phyloP scores from a whole-genome alignment of 2,329 filamentous ascomycete genomes.

The Alternaria brassicicola region DNA sequence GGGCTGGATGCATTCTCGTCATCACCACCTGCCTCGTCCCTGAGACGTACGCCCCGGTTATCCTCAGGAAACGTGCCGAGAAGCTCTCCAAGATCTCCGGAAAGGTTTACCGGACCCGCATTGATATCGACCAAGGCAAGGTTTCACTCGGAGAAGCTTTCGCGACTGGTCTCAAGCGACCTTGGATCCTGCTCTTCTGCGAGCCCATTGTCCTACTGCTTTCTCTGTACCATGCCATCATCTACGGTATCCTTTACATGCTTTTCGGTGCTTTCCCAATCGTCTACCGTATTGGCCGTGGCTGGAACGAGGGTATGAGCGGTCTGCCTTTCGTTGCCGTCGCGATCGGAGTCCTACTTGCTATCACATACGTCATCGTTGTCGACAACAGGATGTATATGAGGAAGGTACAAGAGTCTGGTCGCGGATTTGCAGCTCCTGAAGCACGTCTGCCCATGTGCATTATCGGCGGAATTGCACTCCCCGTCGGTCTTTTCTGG shows the following conservation, averaged over 20 bases:
- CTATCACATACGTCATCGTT: slow-evolving; percentile 59
- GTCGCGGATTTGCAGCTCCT: slow-evolving; percentile 65
- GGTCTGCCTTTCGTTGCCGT: slow-evolving; percentile 68
- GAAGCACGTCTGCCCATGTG: slow-evolving; percentile 69
- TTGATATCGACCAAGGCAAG: slow-evolving; percentile 52
- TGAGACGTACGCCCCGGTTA: slow-evolving; percentile 64
- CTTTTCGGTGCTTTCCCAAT: slow-evolving; percentile 60
- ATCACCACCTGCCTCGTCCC: slow-evolving; percentile 53
- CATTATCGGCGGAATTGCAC: slow-evolving; percentile 65
- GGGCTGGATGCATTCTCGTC: slow-evolving; percentile 45
- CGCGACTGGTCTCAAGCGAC: slow-evolving; percentile 64
- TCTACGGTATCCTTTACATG: slow-evolving; percentile 59
- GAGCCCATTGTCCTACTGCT: slow-evolving; percentile 72
- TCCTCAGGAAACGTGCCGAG: slow-evolving; percentile 58
- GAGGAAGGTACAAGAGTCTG: slow-evolving; percentile 51
- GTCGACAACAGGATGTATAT: slow-evolving; percentile 47
- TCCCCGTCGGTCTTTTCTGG: slow-evolving; percentile 60
- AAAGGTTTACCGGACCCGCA: slow-evolving; percentile 61
- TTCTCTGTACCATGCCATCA: slow-evolving; percentile 66
- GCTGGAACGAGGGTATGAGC: slow-evolving; percentile 47
- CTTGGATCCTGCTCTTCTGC: slow-evolving; percentile 71
- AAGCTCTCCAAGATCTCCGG: slow-evolving; percentile 57
- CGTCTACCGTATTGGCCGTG: slow-evolving; percentile 62
- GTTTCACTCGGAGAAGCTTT: slow-evolving; percentile 58
- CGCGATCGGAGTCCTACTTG: slow-evolving; percentile 67